Conservation (phyloP, 1,139 yeast genomes). For the Taiozyma sp. region DNA sequence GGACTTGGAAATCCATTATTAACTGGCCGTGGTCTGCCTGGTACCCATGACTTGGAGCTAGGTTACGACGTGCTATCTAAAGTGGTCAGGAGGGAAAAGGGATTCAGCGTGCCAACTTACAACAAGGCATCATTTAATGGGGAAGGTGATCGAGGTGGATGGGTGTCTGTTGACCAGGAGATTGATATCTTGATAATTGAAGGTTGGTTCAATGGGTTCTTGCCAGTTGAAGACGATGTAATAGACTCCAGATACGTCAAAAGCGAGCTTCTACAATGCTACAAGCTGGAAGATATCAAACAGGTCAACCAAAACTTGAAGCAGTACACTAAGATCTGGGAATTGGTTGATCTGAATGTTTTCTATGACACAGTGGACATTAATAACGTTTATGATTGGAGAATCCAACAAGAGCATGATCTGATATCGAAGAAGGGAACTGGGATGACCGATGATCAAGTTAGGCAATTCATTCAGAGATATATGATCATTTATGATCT, state of each 20-base stretch:
- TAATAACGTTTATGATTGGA: conserved; percentile 70
- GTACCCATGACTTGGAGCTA: conserved; percentile 72
- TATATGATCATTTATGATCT: conserved; percentile 84
- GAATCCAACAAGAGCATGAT: conserved; percentile 77
- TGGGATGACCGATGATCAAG: conserved; percentile 80
- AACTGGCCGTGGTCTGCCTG: conserved; percentile 86
- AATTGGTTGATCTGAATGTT: conserved; percentile 52
- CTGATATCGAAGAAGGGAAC: conserved; percentile 45
- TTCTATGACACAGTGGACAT: conserved; percentile 54
- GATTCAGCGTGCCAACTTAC: conserved; percentile 55
- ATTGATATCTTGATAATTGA: conserved; percentile 72
- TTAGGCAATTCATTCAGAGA: conserved; percentile 61
- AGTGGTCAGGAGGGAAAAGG: conserved; percentile 22
- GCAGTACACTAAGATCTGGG: conserved; percentile 54
- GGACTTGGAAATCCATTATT: conserved; percentile 45
- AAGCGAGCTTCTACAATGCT: conserved; percentile 9
- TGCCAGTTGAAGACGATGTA: conserved; percentile 33
- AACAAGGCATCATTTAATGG: conserved; percentile 76
- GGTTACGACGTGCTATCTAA: conserved; percentile 25
- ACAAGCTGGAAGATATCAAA: conserved; percentile 28
- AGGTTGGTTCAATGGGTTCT: conserved; percentile 92
- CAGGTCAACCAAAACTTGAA: conserved; percentile 45
- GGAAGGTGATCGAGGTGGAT: conserved; percentile 65
- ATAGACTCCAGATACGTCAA: conserved; percentile 12
- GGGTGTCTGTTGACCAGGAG: conserved; percentile 35